Conservation (phyloP, 805 yeast genomes). For the Wilhelminamyces savonicus region DNA sequence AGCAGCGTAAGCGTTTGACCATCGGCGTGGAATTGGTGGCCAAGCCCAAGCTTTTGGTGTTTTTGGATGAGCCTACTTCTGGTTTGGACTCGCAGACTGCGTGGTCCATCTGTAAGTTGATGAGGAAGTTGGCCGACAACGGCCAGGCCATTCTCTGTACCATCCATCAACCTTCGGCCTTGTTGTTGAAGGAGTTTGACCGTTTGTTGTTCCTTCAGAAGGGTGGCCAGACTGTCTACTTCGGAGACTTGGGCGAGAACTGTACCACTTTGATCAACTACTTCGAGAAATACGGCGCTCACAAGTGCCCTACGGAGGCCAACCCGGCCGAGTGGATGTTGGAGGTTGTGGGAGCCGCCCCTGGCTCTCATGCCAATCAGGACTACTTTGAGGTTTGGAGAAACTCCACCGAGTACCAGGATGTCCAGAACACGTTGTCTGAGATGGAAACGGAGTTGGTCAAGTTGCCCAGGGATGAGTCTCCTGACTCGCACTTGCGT, state of each 20-base stretch:
- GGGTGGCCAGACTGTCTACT: slow-evolving; percentile 78
- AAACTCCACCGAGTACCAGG: slow-evolving; percentile 55
- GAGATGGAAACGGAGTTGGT: slow-evolving; percentile 55
- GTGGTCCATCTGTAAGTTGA: slow-evolving; percentile 63
- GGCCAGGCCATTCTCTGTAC: slow-evolving; percentile 76
- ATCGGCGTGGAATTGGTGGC: slow-evolving; percentile 72
- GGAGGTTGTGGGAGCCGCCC: slow-evolving; percentile 78
- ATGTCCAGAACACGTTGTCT: slow-evolving; percentile 54
- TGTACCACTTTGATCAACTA: slow-evolving; percentile 53
- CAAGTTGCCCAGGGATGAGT: slow-evolving; percentile 10
- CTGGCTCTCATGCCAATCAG: slow-evolving; percentile 67
- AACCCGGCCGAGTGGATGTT: slow-evolving; percentile 83
- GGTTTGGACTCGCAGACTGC: slow-evolving; percentile 67
- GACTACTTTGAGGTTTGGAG: slow-evolving; percentile 77
- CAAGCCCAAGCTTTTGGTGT: slow-evolving; percentile 55
- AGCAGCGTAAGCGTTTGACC: slow-evolving; percentile 61
- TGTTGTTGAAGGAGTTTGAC: slow-evolving; percentile 61
- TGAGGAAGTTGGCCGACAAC: slow-evolving; percentile 60
- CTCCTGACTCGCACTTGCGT: slow-evolving; percentile 16
- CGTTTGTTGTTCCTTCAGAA: slow-evolving; percentile 59
- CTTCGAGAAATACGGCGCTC: slow-evolving; percentile 70
- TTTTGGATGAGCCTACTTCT: slow-evolving; percentile 70
- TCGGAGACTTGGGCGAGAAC: slow-evolving; percentile 71
- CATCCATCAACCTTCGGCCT: slow-evolving; percentile 74
- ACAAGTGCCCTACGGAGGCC: slow-evolving; percentile 61